Evolutionary conservation across 1,284 basidiomycete genomes (phyloP).

Genomic region (Phlebopus sp.): DNA sequence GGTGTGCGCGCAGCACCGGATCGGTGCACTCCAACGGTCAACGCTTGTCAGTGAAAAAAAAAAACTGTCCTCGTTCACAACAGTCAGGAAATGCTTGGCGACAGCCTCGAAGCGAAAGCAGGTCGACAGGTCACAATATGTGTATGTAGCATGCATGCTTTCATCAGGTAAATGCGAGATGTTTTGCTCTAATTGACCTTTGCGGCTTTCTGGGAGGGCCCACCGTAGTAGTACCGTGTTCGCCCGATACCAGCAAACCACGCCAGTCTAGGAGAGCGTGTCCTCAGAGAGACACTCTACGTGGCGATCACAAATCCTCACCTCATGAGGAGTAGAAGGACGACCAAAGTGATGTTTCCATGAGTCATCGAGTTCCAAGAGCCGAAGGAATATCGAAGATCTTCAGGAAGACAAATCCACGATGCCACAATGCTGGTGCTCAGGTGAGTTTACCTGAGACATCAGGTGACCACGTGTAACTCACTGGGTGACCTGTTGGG

Average conservation of each 20-base stretch:
- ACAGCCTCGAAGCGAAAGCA: too few species aligned
- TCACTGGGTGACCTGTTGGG: constrained; percentile 52
- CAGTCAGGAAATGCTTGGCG: too few species aligned
- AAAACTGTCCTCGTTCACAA: too few species aligned
- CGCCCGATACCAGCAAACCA: constrained; percentile 69
- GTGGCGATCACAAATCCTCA: constrained; percentile 22
- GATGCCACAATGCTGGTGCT: constrained; percentile 52
- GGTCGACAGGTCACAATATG: too few species aligned
- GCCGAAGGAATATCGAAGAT: constrained; percentile 48
- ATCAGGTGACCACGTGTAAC: constrained; percentile 22
- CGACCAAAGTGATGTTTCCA: constrained; percentile 66
- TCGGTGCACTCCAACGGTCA: too few species aligned
- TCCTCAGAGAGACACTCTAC: constrained; percentile 4
- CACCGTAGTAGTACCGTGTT: constrained; percentile 52
- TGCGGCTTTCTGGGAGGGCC: constrained; percentile 12
- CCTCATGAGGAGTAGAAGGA: constrained; percentile 58
- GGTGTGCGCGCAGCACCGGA: too few species aligned
- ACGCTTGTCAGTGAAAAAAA: too few species aligned
- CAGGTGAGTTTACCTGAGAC: constrained; percentile 4
- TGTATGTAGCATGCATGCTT: too few species aligned
- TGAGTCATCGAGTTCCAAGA: constrained; percentile 72
- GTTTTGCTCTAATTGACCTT: constrained; percentile 15
- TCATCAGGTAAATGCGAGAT: too few species aligned
- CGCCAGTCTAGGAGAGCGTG: constrained; percentile 39
- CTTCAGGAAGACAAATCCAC: constrained; percentile 53